Conservation (phyloP, 1,139 yeast species). For the Nematodospora anomalae region DNA sequence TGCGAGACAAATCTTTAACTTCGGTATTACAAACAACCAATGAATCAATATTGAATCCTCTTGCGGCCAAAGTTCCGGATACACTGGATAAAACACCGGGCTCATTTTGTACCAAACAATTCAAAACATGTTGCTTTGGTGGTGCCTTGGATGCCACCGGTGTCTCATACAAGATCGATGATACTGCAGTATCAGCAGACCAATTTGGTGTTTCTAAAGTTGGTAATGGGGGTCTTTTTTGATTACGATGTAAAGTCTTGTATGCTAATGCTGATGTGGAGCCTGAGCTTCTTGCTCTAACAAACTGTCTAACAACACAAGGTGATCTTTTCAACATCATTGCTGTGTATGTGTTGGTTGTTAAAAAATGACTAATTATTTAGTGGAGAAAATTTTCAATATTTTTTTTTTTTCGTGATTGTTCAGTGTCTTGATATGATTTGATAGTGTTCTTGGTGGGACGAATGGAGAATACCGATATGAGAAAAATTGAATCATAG, state of each 20-base stretch:
- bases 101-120: conserved; percentile 96
- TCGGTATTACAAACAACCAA: conserved; percentile 96
- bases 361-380: conserved; percentile 3
- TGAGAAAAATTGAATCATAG: no score
- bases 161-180: conserved; percentile 91
- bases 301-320: conserved; percentile 10
- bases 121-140: conserved; percentile 81
- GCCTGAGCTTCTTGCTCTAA: conserved; percentile 40
- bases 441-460: no score
- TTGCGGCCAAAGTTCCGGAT: conserved; percentile 93
- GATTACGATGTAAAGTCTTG: conserved; percentile 84
- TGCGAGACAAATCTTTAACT: conserved; percentile 90
- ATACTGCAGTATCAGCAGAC: conserved; percentile 95
- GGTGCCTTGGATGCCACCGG: conserved; percentile 74
- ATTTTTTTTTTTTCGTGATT: not conserved
- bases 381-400: conserved; percentile 1
- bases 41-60: conserved; percentile 97
- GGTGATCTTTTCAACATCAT: conserved; percentile 14
- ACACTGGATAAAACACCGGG: conserved; percentile 96
- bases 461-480: not conserved
- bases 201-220: conserved; percentile 93
- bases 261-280: conserved; percentile 96
- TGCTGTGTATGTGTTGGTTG: not conserved
- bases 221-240: conserved; percentile 87
- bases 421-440: no score